Evolutionary conservation across 2,329 filamentous ascomycete species (phyloP).

Genomic region (Conoideocrella luteorostrata): DNA sequence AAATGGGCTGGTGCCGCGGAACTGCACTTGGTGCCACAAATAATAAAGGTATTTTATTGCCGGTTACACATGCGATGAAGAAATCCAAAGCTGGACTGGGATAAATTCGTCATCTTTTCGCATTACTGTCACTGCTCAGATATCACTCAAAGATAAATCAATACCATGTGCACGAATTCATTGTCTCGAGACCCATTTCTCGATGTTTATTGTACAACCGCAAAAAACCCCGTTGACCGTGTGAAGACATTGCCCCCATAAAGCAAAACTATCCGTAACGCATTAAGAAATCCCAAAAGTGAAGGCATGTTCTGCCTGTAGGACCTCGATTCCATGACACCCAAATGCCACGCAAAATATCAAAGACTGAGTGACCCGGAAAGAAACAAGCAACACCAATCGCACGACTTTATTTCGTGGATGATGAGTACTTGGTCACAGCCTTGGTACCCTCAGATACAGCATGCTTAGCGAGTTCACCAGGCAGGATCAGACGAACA

Average conservation of each 20-base stretch:
- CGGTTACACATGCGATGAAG: constrained; percentile 83
- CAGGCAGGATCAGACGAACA: constrained; percentile 93
- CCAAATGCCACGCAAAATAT: constrained; percentile 51
- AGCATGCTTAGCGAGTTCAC: constrained; percentile 98
- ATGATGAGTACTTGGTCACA: constrained; percentile 99
- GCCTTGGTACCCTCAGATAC: constrained; percentile 99
- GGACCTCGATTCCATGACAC: constrained; percentile 51
- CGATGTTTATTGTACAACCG: constrained; percentile 67
- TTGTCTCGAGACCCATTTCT: constrained; percentile 56
- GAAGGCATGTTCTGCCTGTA: constrained; percentile 27
- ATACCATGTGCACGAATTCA: constrained; percentile 56
- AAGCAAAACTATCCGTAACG: constrained; percentile 66
- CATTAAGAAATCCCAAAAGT: constrained; percentile 58
- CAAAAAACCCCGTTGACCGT: constrained; percentile 63
- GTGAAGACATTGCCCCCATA: constrained; percentile 63
- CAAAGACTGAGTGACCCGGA: constrained; percentile 41
- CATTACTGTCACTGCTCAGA: not conserved
- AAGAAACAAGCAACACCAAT: constrained; percentile 50
- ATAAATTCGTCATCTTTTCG: constrained; percentile 20
- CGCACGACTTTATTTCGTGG: constrained; percentile 79
- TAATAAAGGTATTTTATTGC: constrained; percentile 83
- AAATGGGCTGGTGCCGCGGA: constrained; percentile 93
- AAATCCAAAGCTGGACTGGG: constrained; percentile 78
- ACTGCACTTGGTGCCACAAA: constrained; percentile 74
- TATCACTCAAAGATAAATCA: not conserved